Evolutionary conservation across 2,329 filamentous ascomycete genomes (phyloP), one percentile per base, ranked within the genome.

Genomic region (Fusarium tanahbumbuense): DNA sequence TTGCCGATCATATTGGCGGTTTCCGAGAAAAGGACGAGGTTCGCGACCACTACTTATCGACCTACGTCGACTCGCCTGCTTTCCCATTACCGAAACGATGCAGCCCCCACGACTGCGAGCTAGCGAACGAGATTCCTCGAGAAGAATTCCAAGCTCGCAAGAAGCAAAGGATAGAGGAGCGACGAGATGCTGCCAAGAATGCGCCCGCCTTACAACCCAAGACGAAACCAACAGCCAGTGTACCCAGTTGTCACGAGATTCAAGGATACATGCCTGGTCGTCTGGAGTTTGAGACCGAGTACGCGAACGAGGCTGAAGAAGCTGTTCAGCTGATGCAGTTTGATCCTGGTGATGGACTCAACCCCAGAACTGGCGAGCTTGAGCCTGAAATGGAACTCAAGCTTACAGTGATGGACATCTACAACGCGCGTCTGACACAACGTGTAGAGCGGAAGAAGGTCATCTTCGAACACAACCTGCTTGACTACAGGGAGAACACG

Each of bases 321-420:
- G 95, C 95, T 0, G 96, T 99, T 4, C 96, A 99, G 79, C 91
- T 97, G 69, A 98, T 99, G 94, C 92, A 97, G 70, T 99, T 99
- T 76, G 95, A 98, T 60, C 95, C 96, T 0, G 96, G 96, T 27
- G 95, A 98, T 81, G 96, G 96, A 60, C 86, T 97, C 72, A 97
- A 97, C 76, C 90, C 92, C 2, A 83, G 86, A 5, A 97, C 94
- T 0, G 92, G 93, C 66, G 91, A 97, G 76, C 85, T 97, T 61
- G 96, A 99, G 75, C 94, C 96, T 1, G 96, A 99, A 80, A 97
- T 97, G 87, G 94, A 98, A 70, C 87, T 99, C 47, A 99, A 99
- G 85, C 89, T 98, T 82, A 97, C 94, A 0, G 94, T 99, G 22
- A 98, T 99, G 90, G 94, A 97, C 71, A 97, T 99, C 53, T 99